Percentiles rank a stretch among this genome's conserved stretches.
Evolutionary conservation across 441 rosid species (phyloP).

Genomic region (Mallotus repandus): DNA sequence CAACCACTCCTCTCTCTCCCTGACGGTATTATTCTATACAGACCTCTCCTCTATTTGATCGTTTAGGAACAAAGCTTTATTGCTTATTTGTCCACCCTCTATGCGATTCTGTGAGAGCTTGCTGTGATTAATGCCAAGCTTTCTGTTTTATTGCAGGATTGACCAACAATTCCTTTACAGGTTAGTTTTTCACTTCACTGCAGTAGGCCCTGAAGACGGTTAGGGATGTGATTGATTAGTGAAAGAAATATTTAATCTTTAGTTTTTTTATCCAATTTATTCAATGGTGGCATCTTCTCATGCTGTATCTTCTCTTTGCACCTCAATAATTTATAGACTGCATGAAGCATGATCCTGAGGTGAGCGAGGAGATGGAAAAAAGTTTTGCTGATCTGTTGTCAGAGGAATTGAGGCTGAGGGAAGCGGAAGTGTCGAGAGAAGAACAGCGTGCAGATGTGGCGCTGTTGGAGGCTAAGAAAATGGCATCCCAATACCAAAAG

Average conservation of each 20-base stretch:
- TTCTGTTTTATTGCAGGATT: constrained; percentile 46
- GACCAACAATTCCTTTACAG: constrained; percentile 56
- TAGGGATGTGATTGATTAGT: too few species aligned
- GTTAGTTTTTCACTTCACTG: constrained; percentile 33
- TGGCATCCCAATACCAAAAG: constrained; percentile 75
- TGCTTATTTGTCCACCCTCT: too few species aligned
- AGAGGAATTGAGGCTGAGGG: constrained; percentile 70
- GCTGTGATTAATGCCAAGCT: background rate
- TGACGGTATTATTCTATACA: constrained; percentile 35
- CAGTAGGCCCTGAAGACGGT: too few species aligned
- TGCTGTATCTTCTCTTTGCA: too few species aligned
- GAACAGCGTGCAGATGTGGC: constrained; percentile 61
- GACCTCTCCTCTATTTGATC: too few species aligned
- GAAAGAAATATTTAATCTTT: background rate
- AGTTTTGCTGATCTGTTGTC: constrained; percentile 56
- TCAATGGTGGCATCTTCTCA: background rate
- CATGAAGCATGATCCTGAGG: constrained; percentile 62
- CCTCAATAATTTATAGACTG: constrained; percentile 42
- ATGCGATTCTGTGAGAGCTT: background rate
- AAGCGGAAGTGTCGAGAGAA: constrained; percentile 56
- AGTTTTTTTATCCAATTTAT: background rate
- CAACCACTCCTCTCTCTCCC: constrained; percentile 58
- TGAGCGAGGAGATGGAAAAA: constrained; percentile 62
- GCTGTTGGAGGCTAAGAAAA: constrained; percentile 81
- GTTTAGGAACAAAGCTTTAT: background rate